Base-by-base conservation (phyloP, 176 grass and related monocot genomes). In the Rhynchospora pubera region DNA sequence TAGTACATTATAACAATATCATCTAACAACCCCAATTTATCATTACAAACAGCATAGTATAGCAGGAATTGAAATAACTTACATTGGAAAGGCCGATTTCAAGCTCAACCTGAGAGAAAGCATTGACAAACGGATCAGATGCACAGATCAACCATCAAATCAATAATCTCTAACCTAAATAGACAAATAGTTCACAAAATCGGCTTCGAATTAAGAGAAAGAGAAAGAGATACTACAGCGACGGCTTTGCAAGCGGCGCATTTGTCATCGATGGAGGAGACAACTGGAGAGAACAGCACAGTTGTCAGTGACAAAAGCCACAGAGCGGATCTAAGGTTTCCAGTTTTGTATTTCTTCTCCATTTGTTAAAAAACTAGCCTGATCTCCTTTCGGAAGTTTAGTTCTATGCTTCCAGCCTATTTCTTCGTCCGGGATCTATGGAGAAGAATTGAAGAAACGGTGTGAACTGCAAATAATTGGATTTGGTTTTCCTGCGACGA, bases 231-330 rank as follows among this genome's bases (percentile, higher is more conserved):
- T 2, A 39, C 34, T 52, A 97, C 92, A 77, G 94, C 94, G 74
- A 97, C 90, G 46, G 92, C 94, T 51, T 88, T 91, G 90, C 94
- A 97, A 68, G 94, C 94, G 28, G 85, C 90, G 81, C 92, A 97
- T 77, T 91, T 94, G 85, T 97, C 90, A 13, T 88, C 92, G 59
- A 97, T 92, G 60, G 87, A 85, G 14, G 85, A 88, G 75, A 76
- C 60, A 44, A 66, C 60, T 65, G 79, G 43, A 32, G 42, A 11
- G 7, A 65, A 43, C 34, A 45, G 5, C 19, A 82, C 16, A 46
- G 22, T 65, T 82, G 47, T 5, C 45, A 66, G 12, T 19, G 18
- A 3, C 42, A 65, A 9, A 65, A 82, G 22, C 61, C 61, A 82
- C 2, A 82, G 46, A 82, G 61, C 60, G 24, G 61, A 79, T 79